These are phyloP conservation scores for Pichia sp. DNA, from an alignment of 1,139 yeast genomes.

Conservation along the genomic window DNA sequence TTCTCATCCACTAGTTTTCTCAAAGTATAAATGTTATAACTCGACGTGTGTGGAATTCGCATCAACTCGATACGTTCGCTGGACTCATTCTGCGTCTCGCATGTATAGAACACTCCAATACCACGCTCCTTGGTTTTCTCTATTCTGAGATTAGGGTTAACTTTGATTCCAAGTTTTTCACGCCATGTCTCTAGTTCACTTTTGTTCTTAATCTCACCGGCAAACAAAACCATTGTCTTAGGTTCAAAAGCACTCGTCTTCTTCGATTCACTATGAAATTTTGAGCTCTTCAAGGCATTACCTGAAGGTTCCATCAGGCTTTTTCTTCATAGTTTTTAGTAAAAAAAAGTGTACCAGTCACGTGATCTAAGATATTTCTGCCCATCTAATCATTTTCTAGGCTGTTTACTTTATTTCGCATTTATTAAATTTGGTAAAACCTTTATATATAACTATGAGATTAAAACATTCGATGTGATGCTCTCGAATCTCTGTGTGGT, in stretches of 20 bases:
- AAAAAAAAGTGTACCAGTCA: too few species aligned
- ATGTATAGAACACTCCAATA: slow-evolving; percentile 26
- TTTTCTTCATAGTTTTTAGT: too few species aligned
- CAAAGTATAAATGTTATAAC: slow-evolving; percentile 25
- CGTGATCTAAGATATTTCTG: too few species aligned
- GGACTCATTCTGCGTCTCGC: neutral
- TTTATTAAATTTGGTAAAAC: too few species aligned
- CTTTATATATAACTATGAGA: slow-evolving; percentile 34
- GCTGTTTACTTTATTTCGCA: too few species aligned
- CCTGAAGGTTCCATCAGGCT: too few species aligned
- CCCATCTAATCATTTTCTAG: too few species aligned
- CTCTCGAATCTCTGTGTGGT: slow-evolving; percentile 72
- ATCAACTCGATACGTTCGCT: slow-evolving; percentile 22
- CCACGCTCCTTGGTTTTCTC: slow-evolving; percentile 25
- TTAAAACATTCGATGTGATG: slow-evolving; percentile 62
- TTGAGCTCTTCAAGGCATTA: too few species aligned
- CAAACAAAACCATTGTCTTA: slow-evolving; percentile 10
- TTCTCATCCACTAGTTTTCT: slow-evolving; percentile 12
- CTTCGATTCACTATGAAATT: too few species aligned
- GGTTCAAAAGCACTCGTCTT: too few species aligned
- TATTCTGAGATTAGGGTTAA: slow-evolving; percentile 14
- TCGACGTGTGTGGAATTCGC: slow-evolving; percentile 21
- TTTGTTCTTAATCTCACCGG: neutral
- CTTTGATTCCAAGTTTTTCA: slow-evolving; percentile 5
- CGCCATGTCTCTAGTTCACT: slow-evolving; percentile 8